Conservation (phyloP, 352 stramenopile species). For the Phytophthora hybrid region DNA sequence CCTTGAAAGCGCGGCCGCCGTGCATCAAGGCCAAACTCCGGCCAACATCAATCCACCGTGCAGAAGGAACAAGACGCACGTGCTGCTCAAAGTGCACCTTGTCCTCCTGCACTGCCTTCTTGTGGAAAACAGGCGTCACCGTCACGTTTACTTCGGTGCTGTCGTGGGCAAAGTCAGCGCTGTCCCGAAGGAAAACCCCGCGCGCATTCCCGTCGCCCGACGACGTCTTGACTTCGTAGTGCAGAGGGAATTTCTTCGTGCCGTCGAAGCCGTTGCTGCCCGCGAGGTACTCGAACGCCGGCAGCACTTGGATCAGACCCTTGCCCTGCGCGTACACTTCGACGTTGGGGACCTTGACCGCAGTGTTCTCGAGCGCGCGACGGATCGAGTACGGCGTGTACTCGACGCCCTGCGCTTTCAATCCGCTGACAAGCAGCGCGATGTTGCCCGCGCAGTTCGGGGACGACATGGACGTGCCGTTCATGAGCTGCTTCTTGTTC, state of each 20-base stretch:
- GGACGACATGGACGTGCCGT: slow-evolving; percentile 97
- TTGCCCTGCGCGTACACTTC: slow-evolving; percentile 83
- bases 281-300: slow-evolving; percentile 75
- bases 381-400: slow-evolving; percentile 92
- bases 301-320: slow-evolving; percentile 83
- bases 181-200: slow-evolving; percentile 88
- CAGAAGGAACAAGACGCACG: slow-evolving; percentile 81
- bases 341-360: slow-evolving; percentile 65
- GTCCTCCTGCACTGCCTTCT: slow-evolving; percentile 77
- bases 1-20: slow-evolving; percentile 87
- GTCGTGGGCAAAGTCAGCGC: slow-evolving; percentile 75
- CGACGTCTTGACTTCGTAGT: slow-evolving; percentile 61
- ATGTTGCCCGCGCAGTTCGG: slow-evolving; percentile 95
- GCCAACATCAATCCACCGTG: slow-evolving; percentile 90
- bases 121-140: slow-evolving; percentile 91
- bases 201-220: slow-evolving; percentile 57
- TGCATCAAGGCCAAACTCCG: slow-evolving; percentile 90
- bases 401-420: slow-evolving; percentile 82
- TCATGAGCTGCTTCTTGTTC: slow-evolving; percentile 97
- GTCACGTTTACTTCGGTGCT: slow-evolving; percentile 84
- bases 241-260: slow-evolving; percentile 65
- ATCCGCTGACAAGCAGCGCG: slow-evolving; percentile 92
- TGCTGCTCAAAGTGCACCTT: slow-evolving; percentile 92
- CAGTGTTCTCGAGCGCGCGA: slow-evolving; percentile 89
- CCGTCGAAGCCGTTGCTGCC: slow-evolving; percentile 66